Conservation (phyloP, 495 filamentous ascomycete species). For the Lophiotrema nucula region DNA sequence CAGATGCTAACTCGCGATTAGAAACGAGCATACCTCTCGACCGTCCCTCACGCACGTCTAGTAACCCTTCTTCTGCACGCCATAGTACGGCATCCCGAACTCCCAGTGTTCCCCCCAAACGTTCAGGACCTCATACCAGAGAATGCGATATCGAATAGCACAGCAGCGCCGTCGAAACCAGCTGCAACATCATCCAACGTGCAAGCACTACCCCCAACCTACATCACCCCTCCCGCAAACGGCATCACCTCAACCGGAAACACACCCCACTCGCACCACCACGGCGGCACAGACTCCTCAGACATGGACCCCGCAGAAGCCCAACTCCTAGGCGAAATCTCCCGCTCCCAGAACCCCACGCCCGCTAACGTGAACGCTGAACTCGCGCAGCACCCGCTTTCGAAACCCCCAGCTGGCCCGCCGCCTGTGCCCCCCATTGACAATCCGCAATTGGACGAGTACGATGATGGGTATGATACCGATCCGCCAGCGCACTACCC, state of each 20-base stretch:
- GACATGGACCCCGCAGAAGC: conserved; percentile 35
- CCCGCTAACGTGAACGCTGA: background rate
- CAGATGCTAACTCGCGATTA: conserved; percentile 21
- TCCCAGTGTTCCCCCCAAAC: conserved; percentile 45
- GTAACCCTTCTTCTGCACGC: conserved; percentile 50
- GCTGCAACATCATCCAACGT: background rate
- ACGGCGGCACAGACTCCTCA: conserved; percentile 14
- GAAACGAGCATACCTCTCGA: conserved; percentile 52
- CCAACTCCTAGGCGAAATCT: conserved; percentile 31
- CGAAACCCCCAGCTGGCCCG: background rate
- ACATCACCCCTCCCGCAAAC: conserved; percentile 8
- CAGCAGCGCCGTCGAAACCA: background rate
- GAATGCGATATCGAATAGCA: background rate
- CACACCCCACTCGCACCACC: conserved; percentile 24
- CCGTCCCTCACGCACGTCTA: conserved; percentile 44
- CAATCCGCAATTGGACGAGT: conserved; percentile 12
- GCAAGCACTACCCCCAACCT: conserved; percentile 12
- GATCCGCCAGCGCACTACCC: conserved; percentile 43
- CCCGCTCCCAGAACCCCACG: background rate
- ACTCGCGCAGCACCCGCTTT: background rate
- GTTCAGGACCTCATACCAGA: conserved; percentile 29
- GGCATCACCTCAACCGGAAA: conserved; percentile 1
- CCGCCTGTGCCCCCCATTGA: background rate
- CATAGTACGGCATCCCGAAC: conserved; percentile 42
- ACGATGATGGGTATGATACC: conserved; percentile 37